A percentile compares a stretch with the other conserved stretches of the same genome.
phyloP scores from a whole-genome alignment of 495 filamentous ascomycete species.

The Trichocladium antarcticum region DNA sequence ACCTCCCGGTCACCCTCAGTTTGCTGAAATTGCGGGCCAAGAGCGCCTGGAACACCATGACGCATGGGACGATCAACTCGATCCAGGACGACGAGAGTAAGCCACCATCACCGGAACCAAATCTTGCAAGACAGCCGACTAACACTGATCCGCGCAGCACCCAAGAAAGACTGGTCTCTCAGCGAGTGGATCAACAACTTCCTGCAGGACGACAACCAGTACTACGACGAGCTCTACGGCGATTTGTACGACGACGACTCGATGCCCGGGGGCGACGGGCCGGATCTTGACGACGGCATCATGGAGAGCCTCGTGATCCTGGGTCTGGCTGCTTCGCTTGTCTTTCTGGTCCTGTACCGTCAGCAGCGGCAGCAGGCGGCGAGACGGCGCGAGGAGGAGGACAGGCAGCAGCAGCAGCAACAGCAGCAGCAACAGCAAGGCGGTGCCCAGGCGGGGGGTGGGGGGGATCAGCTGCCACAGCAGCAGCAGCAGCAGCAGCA shows the following conservation, averaged over 20 bases:
- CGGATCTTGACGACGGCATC: slow-evolving; percentile 50
- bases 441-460: background rate
- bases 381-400: slow-evolving; percentile 28
- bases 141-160: slow-evolving; percentile 29
- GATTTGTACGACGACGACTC: slow-evolving; percentile 45
- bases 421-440: slow-evolving; percentile 18
- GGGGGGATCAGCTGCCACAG: slow-evolving; percentile 2
- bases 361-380: slow-evolving; percentile 57
- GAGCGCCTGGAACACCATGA: slow-evolving; percentile 89
- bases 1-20: slow-evolving; percentile 84
- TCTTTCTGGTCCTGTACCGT: slow-evolving; percentile 72
- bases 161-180: slow-evolving; percentile 61
- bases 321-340: slow-evolving; percentile 58
- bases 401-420: slow-evolving; percentile 24
- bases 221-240: slow-evolving; percentile 47
- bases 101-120: slow-evolving; percentile 7
- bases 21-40: slow-evolving; percentile 73
- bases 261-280: slow-evolving; percentile 40
- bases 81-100: slow-evolving; percentile 83
- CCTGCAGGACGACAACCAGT: slow-evolving; percentile 61
- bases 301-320: slow-evolving; percentile 81
- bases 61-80: slow-evolving; percentile 74
- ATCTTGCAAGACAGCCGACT: too few species aligned
- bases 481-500: slow-evolving; percentile 7
- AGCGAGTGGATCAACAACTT: slow-evolving; percentile 78